A percentile compares a stretch with the other conserved stretches of the same genome.
These are phyloP conservation scores for Penicillium glabrum DNA, from an alignment of 2,329 filamentous ascomycete genomes.

Conservation along the genomic window DNA sequence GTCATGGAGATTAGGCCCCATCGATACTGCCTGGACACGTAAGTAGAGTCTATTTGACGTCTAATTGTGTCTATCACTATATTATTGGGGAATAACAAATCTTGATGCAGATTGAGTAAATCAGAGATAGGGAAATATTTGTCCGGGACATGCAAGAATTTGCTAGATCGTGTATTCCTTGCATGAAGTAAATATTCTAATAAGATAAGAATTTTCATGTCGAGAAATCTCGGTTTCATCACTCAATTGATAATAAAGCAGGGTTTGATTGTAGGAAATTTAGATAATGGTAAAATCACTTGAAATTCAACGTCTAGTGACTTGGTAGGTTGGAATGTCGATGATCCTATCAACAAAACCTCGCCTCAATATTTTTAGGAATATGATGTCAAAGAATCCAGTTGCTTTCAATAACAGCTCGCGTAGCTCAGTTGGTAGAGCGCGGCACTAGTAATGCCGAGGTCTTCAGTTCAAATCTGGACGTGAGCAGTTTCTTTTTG, in stretches of 20 bases:
- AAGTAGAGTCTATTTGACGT: not conserved
- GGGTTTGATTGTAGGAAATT: no score
- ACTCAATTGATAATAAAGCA: no score
- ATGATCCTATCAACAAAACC: no score
- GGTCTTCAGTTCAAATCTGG: not conserved
- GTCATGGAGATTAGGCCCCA: not conserved
- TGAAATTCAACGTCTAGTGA: no score
- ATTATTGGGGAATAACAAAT: not conserved
- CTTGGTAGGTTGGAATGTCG: no score
- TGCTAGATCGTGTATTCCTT: not conserved
- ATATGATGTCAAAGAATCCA: fast-evolving
- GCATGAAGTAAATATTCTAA: not conserved
- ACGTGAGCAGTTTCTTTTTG: not conserved
- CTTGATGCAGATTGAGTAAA: not conserved
- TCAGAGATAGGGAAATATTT: not conserved
- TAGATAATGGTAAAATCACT: no score
- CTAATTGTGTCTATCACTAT: no score
- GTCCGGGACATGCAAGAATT: not conserved
- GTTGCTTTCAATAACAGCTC: not conserved
- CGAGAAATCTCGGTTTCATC: no score
- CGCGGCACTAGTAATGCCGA: not conserved
- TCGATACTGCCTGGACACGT: not conserved
- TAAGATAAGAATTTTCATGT: not conserved
- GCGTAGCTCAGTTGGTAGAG: not conserved
- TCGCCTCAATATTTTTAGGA: not conserved